These are phyloP conservation scores for Penicillium sp. DNA, from an alignment of 2,329 filamentous ascomycete genomes.

Conservation along the genomic window DNA sequence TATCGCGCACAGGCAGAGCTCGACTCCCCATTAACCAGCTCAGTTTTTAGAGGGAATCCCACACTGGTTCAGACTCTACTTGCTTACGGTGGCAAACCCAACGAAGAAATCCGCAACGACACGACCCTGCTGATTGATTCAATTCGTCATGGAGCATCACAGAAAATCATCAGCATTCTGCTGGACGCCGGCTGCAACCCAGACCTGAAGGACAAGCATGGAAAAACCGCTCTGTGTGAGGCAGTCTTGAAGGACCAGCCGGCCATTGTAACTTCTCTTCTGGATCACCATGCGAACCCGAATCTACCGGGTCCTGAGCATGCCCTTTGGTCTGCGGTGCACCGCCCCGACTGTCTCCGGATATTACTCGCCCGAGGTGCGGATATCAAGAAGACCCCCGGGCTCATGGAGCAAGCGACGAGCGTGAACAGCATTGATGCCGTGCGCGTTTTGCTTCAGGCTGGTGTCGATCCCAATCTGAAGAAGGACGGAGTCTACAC, in stretches of 20 bases:
- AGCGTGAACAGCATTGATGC: slow-evolving; percentile 60
- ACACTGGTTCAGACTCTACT: slow-evolving; percentile 56
- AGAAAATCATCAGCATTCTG: slow-evolving; percentile 53
- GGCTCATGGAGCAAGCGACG: slow-evolving; percentile 59
- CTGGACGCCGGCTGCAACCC: slow-evolving; percentile 55
- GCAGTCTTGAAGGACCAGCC: slow-evolving; percentile 53
- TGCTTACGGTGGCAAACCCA: slow-evolving; percentile 56
- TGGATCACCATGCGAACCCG: slow-evolving; percentile 58
- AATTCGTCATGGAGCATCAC: slow-evolving; percentile 55
- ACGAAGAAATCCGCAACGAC: slow-evolving; percentile 50
- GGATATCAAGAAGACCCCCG: slow-evolving; percentile 54
- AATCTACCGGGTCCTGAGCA: slow-evolving; percentile 66
- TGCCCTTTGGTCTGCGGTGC: slow-evolving; percentile 60
- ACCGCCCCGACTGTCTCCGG: slow-evolving; percentile 54
- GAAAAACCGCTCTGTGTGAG: slow-evolving; percentile 58
- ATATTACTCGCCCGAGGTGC: slow-evolving; percentile 55
- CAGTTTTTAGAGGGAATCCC: slow-evolving; percentile 49
- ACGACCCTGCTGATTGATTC: slow-evolving; percentile 56
- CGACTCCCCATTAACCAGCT: slow-evolving; percentile 51
- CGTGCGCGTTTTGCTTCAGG: slow-evolving; percentile 52
- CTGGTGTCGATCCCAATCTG: slow-evolving; percentile 55
- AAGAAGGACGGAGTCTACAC: slow-evolving; percentile 64
- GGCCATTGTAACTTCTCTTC: slow-evolving; percentile 50
- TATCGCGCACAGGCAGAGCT: slow-evolving; percentile 45
- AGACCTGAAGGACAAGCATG: slow-evolving; percentile 55